Conservation (phyloP, 129 eudicot species). For the Pittosporum tobira region DNA sequence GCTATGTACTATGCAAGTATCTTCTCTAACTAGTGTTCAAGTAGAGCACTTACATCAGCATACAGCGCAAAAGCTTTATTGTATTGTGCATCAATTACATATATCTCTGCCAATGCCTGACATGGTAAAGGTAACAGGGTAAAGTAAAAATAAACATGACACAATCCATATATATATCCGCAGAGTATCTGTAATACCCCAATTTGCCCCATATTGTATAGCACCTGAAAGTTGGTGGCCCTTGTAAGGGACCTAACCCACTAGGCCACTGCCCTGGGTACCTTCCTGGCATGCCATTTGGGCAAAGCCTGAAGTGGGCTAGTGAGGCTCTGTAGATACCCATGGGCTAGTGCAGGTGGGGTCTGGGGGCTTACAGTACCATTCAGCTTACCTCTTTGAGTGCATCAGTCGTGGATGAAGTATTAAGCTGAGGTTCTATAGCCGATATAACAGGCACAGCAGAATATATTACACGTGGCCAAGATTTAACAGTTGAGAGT, state of each 20-base stretch:
- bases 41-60: conserved; percentile 79
- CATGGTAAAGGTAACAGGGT: conserved; percentile 7
- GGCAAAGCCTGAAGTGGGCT: too few species aligned
- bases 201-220: too few species aligned
- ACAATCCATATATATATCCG: conserved; percentile 7
- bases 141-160: conserved; percentile 8
- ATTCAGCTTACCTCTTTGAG: conserved; percentile 66
- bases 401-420: conserved; percentile 68
- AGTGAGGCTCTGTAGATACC: too few species aligned
- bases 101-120: conserved; percentile 95
- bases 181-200: too few species aligned
- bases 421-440: conserved; percentile 86
- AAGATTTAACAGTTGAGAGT: conserved; percentile 64
- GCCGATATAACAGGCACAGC: conserved; percentile 61
- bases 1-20: not conserved
- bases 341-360: too few species aligned
- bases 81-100: conserved; percentile 75
- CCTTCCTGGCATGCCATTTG: too few species aligned
- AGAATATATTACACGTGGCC: conserved; percentile 90
- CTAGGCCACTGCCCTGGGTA: too few species aligned
- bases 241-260: too few species aligned
- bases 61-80: conserved; percentile 89
- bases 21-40: not conserved
- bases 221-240: too few species aligned
- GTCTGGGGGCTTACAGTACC: too few species aligned